phyloP scores from a whole-genome alignment of 1,284 basidiomycete species.

The Fomitopsis pinicola region DNA sequence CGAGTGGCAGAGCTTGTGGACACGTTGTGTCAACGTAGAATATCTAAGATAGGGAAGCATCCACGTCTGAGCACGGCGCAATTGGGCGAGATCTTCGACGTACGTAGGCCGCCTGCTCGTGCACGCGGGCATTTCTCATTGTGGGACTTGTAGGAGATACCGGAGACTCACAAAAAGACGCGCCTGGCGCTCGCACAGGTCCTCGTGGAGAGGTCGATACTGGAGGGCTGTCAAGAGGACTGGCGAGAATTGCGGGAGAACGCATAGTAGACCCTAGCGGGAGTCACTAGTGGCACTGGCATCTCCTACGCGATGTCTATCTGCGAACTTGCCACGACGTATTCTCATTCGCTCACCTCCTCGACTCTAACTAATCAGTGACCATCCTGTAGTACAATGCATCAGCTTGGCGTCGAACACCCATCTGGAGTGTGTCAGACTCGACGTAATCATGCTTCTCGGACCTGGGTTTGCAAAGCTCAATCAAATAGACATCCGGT shows the following conservation, averaged over 20 bases:
- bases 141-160: constrained; percentile 19
- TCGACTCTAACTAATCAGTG: not conserved
- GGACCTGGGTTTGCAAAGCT: too few species aligned
- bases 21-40: constrained; percentile 7
- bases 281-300: not conserved
- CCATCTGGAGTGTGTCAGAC: not conserved
- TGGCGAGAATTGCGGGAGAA: constrained; percentile 31
- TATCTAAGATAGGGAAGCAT: constrained; percentile 11
- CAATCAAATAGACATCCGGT: too few species aligned
- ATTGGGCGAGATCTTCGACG: constrained; percentile 37
- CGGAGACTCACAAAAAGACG: constrained; percentile 23
- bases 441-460: not conserved
- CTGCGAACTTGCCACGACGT: not conserved
- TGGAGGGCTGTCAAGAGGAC: constrained; percentile 36
- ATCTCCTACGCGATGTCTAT: not conserved
- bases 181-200: constrained; percentile 34
- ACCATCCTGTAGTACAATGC: not conserved
- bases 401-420: not conserved
- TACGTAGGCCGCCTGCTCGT: constrained; percentile 23
- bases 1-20: not conserved
- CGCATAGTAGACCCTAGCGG: too few species aligned
- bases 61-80: constrained; percentile 20
- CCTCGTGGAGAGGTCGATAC: constrained; percentile 37
- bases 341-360: not conserved
- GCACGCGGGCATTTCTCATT: not conserved